Conservation (phyloP, 805 yeast genomes). For the Saccharomycopsis sp. region DNA sequence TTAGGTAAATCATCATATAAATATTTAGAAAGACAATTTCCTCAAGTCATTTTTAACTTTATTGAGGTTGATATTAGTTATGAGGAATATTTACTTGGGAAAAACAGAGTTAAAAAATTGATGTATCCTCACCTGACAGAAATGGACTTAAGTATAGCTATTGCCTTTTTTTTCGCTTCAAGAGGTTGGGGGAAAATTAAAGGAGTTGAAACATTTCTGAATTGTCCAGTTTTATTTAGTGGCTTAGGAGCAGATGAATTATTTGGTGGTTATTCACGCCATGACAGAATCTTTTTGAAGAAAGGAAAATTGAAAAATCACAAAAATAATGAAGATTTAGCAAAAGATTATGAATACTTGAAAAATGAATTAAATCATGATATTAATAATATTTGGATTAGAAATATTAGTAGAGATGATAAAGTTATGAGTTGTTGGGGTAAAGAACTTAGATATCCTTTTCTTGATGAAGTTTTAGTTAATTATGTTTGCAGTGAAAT, state of each 20-base stretch:
- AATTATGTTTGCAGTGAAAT: conserved; percentile 34
- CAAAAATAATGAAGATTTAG: not conserved
- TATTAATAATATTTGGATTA: conserved; percentile 57
- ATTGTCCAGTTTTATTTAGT: conserved; percentile 65
- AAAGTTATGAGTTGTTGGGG: conserved; percentile 81
- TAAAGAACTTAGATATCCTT: conserved; percentile 84
- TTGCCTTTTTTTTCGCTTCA: conserved; percentile 91
- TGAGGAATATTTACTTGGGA: conserved; percentile 45
- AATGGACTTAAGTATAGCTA: conserved; percentile 92
- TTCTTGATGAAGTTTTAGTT: conserved; percentile 55
- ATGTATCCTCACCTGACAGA: conserved; percentile 84
- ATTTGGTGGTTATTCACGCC: conserved; percentile 92
- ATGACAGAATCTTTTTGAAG: conserved; percentile 38
- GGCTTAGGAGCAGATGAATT: conserved; percentile 97
- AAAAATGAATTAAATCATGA: conserved; percentile 56
- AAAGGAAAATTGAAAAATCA: conserved; percentile 1
- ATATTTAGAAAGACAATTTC: conserved; percentile 36
- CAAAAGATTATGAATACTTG: conserved; percentile 33
- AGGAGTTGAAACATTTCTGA: conserved; percentile 26
- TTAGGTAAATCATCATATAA: conserved; percentile 58
- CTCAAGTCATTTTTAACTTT: conserved; percentile 33
- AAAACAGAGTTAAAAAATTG: conserved; percentile 43
- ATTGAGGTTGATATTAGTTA: conserved; percentile 69
- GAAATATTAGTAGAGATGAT: conserved; percentile 90
- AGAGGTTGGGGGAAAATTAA: conserved; percentile 35